Evolutionary conservation across 345 rosid genomes (phyloP).

Genomic region (Arabidopsis thaliana): TAIR10.1 NC_003070.9:22996001-22996500

Average conservation of each 20-base stretch:
- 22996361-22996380: conserved; percentile 63
- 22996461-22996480: conserved; percentile 85
- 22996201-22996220: conserved; percentile 90
- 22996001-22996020: background rate
- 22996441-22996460: conserved; percentile 90
- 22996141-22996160: conserved; percentile 83
- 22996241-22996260: conserved; percentile 2
- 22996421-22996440: conserved; percentile 74
- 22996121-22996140: conserved; percentile 68
- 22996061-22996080: conserved; percentile 87
- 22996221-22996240: conserved; percentile 69
- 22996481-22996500: conserved; percentile 53
- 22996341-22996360: conserved; percentile 70
- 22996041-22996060: conserved; percentile 61
- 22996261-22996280: background rate
- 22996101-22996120: conserved; percentile 85
- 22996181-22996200: conserved; percentile 91
- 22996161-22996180: conserved; percentile 88
- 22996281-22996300: background rate
- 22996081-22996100: conserved; percentile 91
- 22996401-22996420: conserved; percentile 73
- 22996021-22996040: background rate
- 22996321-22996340: conserved; percentile 70
- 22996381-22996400: conserved; percentile 71
- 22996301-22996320: background rate